Base-by-base conservation (phyloP, 768 basidiomycete genomes). In the Dentipellis sp. region DNA sequence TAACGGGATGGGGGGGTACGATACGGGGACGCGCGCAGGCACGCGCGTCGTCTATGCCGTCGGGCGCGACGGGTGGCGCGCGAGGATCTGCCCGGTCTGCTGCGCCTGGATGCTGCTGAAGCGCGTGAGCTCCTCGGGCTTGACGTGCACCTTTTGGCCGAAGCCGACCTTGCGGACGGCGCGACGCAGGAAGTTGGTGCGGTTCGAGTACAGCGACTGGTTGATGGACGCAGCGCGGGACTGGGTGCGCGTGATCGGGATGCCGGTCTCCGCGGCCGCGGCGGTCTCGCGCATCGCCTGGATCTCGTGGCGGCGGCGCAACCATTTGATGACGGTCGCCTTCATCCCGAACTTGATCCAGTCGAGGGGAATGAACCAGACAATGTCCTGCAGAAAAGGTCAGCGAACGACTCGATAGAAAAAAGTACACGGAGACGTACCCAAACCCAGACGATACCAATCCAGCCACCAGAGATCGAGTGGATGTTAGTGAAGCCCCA, bases 401-500 rank as follows among this genome's bases (percentile, higher is more conserved):
- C 14, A 48, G 46, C 42, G 19, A 42, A 51, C 29, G n/a, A 23
- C 34, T 8, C 7, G 7, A 3, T n/a, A 17, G 10, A 5, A 3
- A 19, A 52, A 50, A 48, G 46, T 10, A 16, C 29, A 40, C 10
- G 8, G 38, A 12, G 11, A 50, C 86, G 42, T 75, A 91, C 91
- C 91, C 91, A 94, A 62, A 94, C 80, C 94, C 94, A 97, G 57
- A 95, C 79, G 62, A 98, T 94, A 74, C 94, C 95, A 62, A 97
- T 91, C 94, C 94, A 97, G 23, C 85, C 89, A 67, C 90, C 94
- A 59, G 88, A 90, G 69, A 97, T 84, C 21, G 74, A 67, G 36
- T 75, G 69, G 61, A 97, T 89, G 54, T 85, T 68, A 36, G 94
- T 94, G 82, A 98, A 98, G 70, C 90, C 88, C 89, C 89, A 97